Percentiles rank a stretch among this genome's conserved stretches.
Conservation (phyloP, 805 yeast genomes). For the Saturnispora sanitii region DNA sequence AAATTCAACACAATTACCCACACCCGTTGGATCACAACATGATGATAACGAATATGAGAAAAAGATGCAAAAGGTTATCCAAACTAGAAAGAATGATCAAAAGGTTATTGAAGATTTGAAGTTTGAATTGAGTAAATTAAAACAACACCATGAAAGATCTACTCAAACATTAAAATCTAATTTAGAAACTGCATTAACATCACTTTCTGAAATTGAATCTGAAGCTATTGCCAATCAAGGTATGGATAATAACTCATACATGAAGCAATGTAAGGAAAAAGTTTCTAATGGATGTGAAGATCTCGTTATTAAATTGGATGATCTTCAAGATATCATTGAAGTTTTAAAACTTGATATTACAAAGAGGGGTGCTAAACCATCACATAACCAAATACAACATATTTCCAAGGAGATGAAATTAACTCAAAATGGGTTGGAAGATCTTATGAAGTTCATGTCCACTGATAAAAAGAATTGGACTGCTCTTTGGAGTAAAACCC, state of each 20-base stretch:
- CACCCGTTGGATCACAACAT: background rate
- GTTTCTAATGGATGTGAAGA: constrained; percentile 70
- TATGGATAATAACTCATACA: constrained; percentile 34
- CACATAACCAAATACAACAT: constrained; percentile 58
- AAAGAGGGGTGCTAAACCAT: constrained; percentile 75
- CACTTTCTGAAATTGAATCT: constrained; percentile 23
- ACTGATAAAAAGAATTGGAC: constrained; percentile 81
- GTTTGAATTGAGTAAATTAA: constrained; percentile 48
- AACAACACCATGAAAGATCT: constrained; percentile 42
- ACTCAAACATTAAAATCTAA: constrained; percentile 30
- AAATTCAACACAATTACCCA: background rate
- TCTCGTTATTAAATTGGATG: constrained; percentile 75
- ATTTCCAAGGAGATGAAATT: constrained; percentile 54
- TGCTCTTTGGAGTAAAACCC: constrained; percentile 82
- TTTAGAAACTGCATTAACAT: constrained; percentile 29
- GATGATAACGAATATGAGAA: constrained; percentile 10
- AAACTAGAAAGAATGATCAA: constrained; percentile 9
- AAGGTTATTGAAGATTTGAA: constrained; percentile 37
- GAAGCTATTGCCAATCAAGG: constrained; percentile 17
- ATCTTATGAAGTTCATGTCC: constrained; percentile 50
- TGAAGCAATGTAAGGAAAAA: constrained; percentile 65
- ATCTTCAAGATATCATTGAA: constrained; percentile 84
- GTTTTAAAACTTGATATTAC: constrained; percentile 86
- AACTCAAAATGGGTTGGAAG: constrained; percentile 43
- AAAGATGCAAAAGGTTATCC: constrained; percentile 10